Conservation (phyloP, 306 rosid species). For the Bauhinia variegata region DNA sequence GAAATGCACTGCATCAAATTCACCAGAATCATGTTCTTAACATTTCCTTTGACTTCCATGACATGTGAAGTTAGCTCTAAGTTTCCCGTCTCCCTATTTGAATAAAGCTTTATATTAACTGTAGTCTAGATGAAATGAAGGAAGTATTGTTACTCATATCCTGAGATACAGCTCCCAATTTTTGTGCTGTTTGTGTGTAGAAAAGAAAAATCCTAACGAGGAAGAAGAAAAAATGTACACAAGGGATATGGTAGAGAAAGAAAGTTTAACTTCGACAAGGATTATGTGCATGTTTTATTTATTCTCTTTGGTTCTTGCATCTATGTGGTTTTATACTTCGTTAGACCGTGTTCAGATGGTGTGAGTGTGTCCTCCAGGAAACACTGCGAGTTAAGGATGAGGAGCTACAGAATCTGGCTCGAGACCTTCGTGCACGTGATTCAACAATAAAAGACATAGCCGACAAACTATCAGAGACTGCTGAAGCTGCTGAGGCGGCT, state of each 20-base stretch:
- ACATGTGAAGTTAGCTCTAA: too few species aligned
- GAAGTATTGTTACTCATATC: too few species aligned
- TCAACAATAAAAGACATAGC: constrained; percentile 92
- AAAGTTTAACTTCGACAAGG: constrained; percentile 6
- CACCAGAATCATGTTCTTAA: too few species aligned
- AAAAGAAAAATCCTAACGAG: neutral
- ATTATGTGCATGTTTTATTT: constrained; percentile 10
- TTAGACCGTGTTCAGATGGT: constrained; percentile 32
- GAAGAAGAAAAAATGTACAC: neutral
- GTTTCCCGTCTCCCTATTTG: too few species aligned
- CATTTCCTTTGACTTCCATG: too few species aligned
- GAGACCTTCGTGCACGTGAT: constrained; percentile 90
- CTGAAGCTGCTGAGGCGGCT: constrained; percentile 99
- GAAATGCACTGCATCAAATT: too few species aligned
- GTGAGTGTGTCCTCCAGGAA: constrained; percentile 58
- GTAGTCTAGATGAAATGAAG: too few species aligned
- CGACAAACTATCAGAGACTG: constrained; percentile 91
- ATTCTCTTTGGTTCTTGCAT: constrained; percentile 8
- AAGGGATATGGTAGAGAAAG: constrained; percentile 6
- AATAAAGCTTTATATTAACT: too few species aligned
- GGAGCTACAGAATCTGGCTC: constrained; percentile 91
- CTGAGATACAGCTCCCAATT: too few species aligned
- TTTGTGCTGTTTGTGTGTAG: neutral
- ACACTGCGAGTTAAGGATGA: constrained; percentile 93
- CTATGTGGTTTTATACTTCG: constrained; percentile 28